Base-by-base conservation (phyloP, 441 rosid genomes). In the Lepidium campestre region DNA sequence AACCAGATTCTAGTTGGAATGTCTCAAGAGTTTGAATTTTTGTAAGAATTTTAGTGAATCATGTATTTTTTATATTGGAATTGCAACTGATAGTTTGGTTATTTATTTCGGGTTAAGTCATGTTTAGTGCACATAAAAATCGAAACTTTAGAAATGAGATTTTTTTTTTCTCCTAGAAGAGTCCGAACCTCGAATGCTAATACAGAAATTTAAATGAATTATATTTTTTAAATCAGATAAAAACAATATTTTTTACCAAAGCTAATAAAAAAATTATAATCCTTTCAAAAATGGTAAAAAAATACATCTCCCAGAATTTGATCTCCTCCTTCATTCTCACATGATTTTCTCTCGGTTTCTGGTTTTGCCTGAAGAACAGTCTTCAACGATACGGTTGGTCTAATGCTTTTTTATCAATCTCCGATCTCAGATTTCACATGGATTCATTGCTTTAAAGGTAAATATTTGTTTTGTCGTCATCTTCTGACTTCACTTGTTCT, bases 361-460 rank as follows among this genome's bases (percentile, higher is more conserved):
- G 74, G 66, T 45, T n/a, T 35, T 4, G 63, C 70, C 75, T 71
- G 45, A 64, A 75, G 45, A 64, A 75, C 77, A 75, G 34, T 49
- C 56, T 62, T 55, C 57, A 25, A 44, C 40, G 58, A 9, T 12
- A 29, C 56, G 31, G 55, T 25, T 23, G 36, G 12, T 50, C 40
- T 57, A 29, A 36, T 66, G 50, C 53, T 62, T 60, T 65, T 27
- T 62, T 48, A 57, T 27, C 69, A 17, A 20, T 65, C 75, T 65
- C 54, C 59, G 71, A 54, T 68, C 70, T 74, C 62, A n/a, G 8
- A 50, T 57, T 25, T 50, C 23, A 19, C 32, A 41, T 31, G 42
- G 41, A 37, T 32, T 54, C 65, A 72, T 31, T 61, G 44, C 65
- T 18, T 34, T 17, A 57, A 4, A 63, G 76, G 78, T 74, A 59